phyloP scores from a whole-genome alignment of 768 basidiomycete genomes.

The Boletus pseudopeckii region DNA sequence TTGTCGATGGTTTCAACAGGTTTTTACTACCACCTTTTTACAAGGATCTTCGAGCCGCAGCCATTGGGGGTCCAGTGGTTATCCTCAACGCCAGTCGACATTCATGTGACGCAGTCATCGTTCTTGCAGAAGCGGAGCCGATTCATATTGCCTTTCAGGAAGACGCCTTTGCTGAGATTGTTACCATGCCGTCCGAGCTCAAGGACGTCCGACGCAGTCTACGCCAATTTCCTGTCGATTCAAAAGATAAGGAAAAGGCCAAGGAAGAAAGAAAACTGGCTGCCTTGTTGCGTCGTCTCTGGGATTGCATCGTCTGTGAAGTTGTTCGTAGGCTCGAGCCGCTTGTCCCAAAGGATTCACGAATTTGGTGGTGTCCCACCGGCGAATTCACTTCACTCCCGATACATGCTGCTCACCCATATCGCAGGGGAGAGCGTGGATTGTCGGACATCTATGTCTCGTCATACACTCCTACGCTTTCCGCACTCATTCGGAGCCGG shows the following conservation, averaged over 20 bases:
- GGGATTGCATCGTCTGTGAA: constrained; percentile 19
- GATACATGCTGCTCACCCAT: constrained; percentile 27
- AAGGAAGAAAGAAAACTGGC: constrained; percentile 2
- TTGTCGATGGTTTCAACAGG: constrained; percentile 20
- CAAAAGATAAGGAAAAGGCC: not conserved
- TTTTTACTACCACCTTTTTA: constrained; percentile 24
- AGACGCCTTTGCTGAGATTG: constrained; percentile 4
- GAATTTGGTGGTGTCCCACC: constrained; percentile 33
- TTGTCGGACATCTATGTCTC: constrained; percentile 29
- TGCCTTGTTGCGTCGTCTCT: constrained; percentile 17
- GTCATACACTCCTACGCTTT: constrained; percentile 31
- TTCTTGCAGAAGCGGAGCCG: constrained; percentile 9
- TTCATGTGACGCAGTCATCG: constrained; percentile 20
- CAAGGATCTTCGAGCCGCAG: constrained; percentile 16
- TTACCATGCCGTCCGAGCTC: constrained; percentile 3
- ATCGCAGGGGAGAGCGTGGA: constrained; percentile 9
- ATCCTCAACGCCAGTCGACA: constrained; percentile 29
- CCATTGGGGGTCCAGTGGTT: constrained; percentile 29
- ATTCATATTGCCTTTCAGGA: constrained; percentile 11
- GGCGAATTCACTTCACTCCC: constrained; percentile 24
- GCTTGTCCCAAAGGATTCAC: constrained; percentile 10
- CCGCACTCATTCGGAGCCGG: constrained; percentile 23
- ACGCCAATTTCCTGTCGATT: not conserved
- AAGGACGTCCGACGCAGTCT: not conserved
- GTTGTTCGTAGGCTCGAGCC: constrained; percentile 19